phyloP scores from a whole-genome alignment of 345 rosid species.

The Cardamine chenopodiifolia region DNA sequence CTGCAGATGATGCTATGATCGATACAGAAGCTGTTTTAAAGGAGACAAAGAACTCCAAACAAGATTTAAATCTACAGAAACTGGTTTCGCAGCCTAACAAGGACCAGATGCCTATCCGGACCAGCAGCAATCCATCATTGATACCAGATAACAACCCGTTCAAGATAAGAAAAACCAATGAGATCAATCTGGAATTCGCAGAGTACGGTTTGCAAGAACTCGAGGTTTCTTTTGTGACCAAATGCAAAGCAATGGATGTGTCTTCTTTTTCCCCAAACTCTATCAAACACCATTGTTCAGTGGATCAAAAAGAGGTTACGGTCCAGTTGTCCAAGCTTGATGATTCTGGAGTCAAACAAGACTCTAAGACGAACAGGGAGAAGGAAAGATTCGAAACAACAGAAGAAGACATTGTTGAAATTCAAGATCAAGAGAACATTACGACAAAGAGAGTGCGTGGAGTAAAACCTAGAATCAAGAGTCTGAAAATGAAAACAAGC shows the following conservation, averaged over 20 bases:
- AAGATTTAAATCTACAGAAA: slow-evolving; percentile 56
- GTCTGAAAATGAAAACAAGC: slow-evolving; percentile 45
- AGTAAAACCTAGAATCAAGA: slow-evolving; percentile 39
- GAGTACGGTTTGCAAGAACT: slow-evolving; percentile 23
- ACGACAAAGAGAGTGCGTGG: slow-evolving; percentile 42
- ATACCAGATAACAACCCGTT: slow-evolving; percentile 67
- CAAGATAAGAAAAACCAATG: slow-evolving; percentile 50
- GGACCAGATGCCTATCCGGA: background rate
- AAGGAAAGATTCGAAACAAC: background rate
- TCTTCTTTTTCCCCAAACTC: slow-evolving; percentile 14
- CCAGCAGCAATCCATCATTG: slow-evolving; percentile 38
- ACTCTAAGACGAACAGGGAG: slow-evolving; percentile 11
- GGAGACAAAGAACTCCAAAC: slow-evolving; percentile 47
- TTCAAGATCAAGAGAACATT: slow-evolving; percentile 61
- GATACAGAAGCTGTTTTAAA: slow-evolving; percentile 34
- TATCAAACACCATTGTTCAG: background rate
- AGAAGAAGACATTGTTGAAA: slow-evolving; percentile 28
- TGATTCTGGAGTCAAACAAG: slow-evolving; percentile 28
- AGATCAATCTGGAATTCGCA: slow-evolving; percentile 25
- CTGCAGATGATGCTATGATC: slow-evolving; percentile 23
- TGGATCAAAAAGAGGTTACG: slow-evolving; percentile 31
- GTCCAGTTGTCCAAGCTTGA: slow-evolving; percentile 45
- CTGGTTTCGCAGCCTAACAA: slow-evolving; percentile 44
- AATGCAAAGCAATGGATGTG: slow-evolving; percentile 34
- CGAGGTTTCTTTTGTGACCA: slow-evolving; percentile 35